Evolutionary conservation across 306 rosid species (phyloP).

Genomic region (Trichosanthes cucumerina): DNA sequence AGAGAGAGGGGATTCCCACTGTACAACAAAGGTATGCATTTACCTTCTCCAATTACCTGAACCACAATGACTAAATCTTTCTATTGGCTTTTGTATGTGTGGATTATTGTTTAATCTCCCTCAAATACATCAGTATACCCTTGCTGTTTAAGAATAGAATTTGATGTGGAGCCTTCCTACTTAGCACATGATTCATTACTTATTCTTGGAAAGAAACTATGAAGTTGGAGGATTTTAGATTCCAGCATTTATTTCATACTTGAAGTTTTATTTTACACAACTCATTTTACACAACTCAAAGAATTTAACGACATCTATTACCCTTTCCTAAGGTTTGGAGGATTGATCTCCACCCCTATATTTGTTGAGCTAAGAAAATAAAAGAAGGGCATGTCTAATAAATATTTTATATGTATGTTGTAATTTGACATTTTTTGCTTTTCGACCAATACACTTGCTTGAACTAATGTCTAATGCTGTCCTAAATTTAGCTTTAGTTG

Average conservation of each 20-base stretch:
- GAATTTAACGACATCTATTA: background rate
- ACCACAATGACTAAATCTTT: background rate
- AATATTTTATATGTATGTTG: background rate
- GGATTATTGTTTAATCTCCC: background rate
- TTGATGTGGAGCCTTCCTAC: background rate
- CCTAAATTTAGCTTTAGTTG: background rate
- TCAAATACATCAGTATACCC: background rate
- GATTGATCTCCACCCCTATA: background rate
- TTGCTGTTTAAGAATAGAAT: background rate
- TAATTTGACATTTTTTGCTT: background rate
- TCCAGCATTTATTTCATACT: background rate
- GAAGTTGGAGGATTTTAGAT: background rate
- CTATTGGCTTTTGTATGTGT: background rate
- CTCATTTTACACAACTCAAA: background rate
- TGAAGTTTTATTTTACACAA: background rate
- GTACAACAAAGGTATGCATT: constrained; percentile 80
- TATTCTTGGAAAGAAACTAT: background rate
- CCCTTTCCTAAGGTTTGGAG: background rate
- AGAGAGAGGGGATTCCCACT: constrained; percentile 97
- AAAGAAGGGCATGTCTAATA: background rate
- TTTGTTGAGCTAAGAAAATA: background rate
- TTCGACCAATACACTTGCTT: too few species aligned
- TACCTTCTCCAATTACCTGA: background rate
- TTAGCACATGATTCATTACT: background rate
- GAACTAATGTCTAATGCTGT: background rate